Evolutionary conservation across 169 alveolate species (phyloP).

Genomic region (Miamiensis avidus): DNA sequence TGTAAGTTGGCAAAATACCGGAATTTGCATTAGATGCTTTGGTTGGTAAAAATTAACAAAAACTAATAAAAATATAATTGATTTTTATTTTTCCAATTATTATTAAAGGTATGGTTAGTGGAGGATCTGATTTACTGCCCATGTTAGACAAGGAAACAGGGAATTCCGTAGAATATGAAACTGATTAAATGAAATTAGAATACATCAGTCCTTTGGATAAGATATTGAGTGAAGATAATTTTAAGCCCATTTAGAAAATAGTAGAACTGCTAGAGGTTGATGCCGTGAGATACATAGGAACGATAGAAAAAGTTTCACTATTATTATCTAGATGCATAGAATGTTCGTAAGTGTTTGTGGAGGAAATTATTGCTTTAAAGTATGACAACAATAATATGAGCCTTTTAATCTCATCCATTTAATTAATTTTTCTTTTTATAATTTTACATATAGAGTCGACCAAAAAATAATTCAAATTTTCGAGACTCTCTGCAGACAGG

Average conservation of each 20-base stretch:
- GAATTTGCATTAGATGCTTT: not conserved
- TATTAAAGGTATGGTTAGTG: not conserved
- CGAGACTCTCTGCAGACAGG: not conserved
- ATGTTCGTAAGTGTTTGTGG: not conserved
- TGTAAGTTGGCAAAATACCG: not conserved
- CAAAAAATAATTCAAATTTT: no score
- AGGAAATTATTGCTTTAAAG: no score
- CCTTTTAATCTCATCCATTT: no score
- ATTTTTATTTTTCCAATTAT: no score
- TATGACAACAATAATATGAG: no score
- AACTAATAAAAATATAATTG: no score
- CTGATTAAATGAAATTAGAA: not conserved
- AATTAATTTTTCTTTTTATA: no score
- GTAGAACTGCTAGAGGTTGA: not conserved
- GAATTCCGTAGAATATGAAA: not conserved
- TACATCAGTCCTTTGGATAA: not conserved
- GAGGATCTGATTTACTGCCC: not conserved
- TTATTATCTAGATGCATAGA: not conserved
- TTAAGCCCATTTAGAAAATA: not conserved
- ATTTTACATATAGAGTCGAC: no score
- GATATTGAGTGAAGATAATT: not conserved
- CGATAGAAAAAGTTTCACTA: not conserved
- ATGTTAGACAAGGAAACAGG: not conserved
- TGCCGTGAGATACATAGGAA: no score
- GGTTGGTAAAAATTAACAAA: not conserved